phyloP scores from a whole-genome alignment of 225 moss, liverwort and hornwort species.

The Neckera pumila region DNA sequence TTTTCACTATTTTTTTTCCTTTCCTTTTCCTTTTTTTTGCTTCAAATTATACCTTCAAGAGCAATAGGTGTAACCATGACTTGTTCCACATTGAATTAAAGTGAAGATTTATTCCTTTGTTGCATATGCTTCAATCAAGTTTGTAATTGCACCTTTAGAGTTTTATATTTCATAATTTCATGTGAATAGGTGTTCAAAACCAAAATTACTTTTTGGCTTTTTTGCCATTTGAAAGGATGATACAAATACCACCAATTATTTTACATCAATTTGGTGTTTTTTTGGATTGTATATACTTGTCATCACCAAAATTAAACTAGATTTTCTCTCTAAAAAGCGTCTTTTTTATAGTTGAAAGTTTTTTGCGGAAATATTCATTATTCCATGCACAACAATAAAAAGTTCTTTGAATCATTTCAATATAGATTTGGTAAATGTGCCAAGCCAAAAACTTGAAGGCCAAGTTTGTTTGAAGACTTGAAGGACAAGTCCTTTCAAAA shows the following conservation, averaged over 20 bases:
- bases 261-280: neutral
- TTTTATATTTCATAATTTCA: neutral
- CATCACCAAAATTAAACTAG: neutral
- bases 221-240: neutral
- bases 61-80: neutral
- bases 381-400: neutral
- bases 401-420: neutral
- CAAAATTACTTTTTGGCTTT: neutral
- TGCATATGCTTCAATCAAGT: neutral
- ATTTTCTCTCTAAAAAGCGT: neutral
- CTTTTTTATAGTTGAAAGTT: neutral
- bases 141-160: neutral
- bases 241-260: neutral
- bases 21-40: neutral
- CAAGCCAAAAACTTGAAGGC: neutral
- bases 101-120: neutral
- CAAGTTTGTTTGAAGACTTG: neutral
- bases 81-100: neutral
- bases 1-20: neutral
- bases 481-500: neutral
- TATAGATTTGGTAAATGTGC: too few relatives aligned
- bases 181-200: neutral
- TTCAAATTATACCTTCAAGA: neutral
- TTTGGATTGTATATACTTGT: accelerated
- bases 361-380: neutral